Base-by-base conservation (phyloP, 2,329 filamentous ascomycete genomes). In the Sporothrix brasiliensis region DNA sequence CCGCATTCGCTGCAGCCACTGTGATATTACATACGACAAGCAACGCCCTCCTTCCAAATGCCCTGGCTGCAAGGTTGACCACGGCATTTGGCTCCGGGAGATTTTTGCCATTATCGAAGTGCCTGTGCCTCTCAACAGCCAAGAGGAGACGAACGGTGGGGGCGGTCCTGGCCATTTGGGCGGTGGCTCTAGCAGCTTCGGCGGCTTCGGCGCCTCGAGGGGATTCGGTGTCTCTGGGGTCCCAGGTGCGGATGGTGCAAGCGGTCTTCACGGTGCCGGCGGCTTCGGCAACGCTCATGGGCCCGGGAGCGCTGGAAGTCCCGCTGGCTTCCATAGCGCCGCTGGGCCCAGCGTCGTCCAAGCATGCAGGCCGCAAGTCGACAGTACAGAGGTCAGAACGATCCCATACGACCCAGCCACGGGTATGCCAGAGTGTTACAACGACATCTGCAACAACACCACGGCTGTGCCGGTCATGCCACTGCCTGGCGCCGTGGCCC, bases 41-140 rank as follows among this genome's bases (percentile, higher is more conserved):
- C 34, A 60, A 7, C 54, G 50, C 9, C 70, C 60, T 14, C 70
- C 72, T 1, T 21, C 11, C 13, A 52, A 30, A n/a, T 74, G 73
- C 49, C 71, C 71, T 0, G 24, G 67, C 47, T 74, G 73, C 54
- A 10, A 50, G 1, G 39, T 56, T 5, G 21, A 41, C 2, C 69
- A 58, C 5, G 56, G 56, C 52, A 60, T 67, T 27, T 74, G 73
- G 73, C 41, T 73, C 21, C 68, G 71, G n/a, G 71, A 73, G 67
- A 30, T 74, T 24, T 68, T 49, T 13, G 73, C 72, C 0, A 27
- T 68, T 0, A 72, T 74, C 24, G 71, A 74, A 21, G 72, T 72
- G 14, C 72, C 72, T 0, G 72, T 73, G 27, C 49, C 53, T 24
- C 56, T 69, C 2, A 21, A 39, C 30, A 39, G 11, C 21, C 39